Evolutionary conservation across 1,284 basidiomycete species (phyloP), one percentile per base, ranked within the genome.

Genomic region (Moniliophthora roreri): DNA sequence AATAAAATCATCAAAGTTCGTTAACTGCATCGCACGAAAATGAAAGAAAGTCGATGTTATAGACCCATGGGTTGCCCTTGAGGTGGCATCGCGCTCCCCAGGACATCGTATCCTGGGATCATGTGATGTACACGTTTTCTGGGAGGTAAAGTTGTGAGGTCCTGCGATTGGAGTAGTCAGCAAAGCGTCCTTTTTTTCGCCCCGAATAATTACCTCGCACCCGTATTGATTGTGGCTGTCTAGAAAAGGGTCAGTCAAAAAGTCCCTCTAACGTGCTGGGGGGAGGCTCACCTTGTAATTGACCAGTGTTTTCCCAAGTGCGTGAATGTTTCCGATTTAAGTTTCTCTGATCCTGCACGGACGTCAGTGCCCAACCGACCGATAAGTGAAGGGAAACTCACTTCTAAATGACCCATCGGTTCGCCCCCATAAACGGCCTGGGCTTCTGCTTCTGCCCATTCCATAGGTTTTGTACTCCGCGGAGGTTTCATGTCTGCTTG

Each of bases 101-200:
- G 49, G 62, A 76, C 78, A 63, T 78, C 77, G 59, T 77, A 80
- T 16, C 71, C 71, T 48, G 78, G 71, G 66, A 83, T 79, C 73
- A 83, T 78, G 60, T 83, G 81, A 64, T 84, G 82, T 21, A 76
- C 68, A 55, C 81, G 78, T 68, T 84, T 84, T 62, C 82, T 73
- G 16, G 81, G 78, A 35, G 82, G 82, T 46, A 82, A 63, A 44
- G 71, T 69, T 56, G 77, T 66, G 59, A 81, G 71, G 57, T 81
- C 79, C 68, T 81, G 70, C 18, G 66, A 53, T 49, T 59, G 63
- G 62, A 18, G 15, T 4, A 51, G 47, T 41, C 16, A 58, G 41
- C 46, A 54, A 63, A 28, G 61, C 52, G 51, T 60, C 53, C 48
- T 56, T 39, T 54, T 55, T 60, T 58, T 54, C 60, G 59, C 63